Evolutionary conservation across 495 filamentous ascomycete genomes (phyloP).

Genomic region (Daldinia caldariorum): DNA sequence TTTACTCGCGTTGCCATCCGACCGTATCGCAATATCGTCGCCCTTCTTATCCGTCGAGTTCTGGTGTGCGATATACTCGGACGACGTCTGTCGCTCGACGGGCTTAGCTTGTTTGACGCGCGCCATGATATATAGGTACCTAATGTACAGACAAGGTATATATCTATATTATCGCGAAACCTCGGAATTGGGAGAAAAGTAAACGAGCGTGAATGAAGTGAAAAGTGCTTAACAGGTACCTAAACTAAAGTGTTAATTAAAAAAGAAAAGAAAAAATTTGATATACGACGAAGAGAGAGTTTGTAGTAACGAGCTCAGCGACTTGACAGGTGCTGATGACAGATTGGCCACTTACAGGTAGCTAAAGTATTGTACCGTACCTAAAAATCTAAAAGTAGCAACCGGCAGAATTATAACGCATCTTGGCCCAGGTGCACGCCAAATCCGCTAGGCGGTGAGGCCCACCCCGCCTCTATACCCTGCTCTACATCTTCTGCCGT

Average conservation of each 20-base stretch:
- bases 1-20: constrained; percentile 56
- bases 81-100: constrained; percentile 71
- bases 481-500: background rate
- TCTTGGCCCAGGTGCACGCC: no score
- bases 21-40: constrained; percentile 24
- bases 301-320: constrained; percentile 25
- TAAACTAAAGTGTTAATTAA: no score
- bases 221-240: background rate
- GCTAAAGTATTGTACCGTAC: background rate
- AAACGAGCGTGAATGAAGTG: background rate
- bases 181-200: background rate
- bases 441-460: constrained; percentile 36
- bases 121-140: constrained; percentile 62
- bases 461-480: constrained; percentile 12
- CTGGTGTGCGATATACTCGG: constrained; percentile 62
- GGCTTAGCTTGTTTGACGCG: constrained; percentile 75
- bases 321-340: no score
- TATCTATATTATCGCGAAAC: background rate
- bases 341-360: constrained; percentile 42
- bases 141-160: no score
- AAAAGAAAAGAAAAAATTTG: background rate
- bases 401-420: constrained; percentile 48
- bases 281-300: background rate
- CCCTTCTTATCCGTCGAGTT: constrained; percentile 49
- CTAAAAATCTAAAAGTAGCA: constrained; percentile 5